phyloP scores from a whole-genome alignment of 192 early-diverging fungal species.

The Mortierella alpina region DNA sequence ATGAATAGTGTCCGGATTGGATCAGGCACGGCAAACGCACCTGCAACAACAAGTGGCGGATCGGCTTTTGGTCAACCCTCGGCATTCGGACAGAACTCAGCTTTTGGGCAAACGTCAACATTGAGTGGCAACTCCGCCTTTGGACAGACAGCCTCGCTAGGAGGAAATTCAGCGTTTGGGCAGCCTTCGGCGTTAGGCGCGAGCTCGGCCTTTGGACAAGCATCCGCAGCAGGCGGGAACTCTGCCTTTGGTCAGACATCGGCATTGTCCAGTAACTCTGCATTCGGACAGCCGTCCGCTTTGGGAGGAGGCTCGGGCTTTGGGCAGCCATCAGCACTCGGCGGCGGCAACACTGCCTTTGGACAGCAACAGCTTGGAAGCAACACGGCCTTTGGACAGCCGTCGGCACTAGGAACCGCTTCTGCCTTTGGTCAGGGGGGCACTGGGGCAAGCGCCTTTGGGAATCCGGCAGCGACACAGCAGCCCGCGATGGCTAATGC shows the following conservation, averaged over 20 bases:
- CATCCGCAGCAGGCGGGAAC: not conserved
- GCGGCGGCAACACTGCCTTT: constrained; percentile 13
- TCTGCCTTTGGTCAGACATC: constrained; percentile 44
- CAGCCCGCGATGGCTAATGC: not conserved
- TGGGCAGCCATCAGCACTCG: constrained; percentile 39
- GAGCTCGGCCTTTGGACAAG: constrained; percentile 35
- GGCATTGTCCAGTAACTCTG: constrained; percentile 27
- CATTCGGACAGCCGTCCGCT: constrained; percentile 36
- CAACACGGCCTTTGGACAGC: constrained; percentile 6
- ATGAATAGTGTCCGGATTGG: constrained; percentile 33
- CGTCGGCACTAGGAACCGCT: constrained; percentile 1
- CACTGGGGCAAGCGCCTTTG: constrained; percentile 1
- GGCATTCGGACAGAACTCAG: constrained; percentile 45
- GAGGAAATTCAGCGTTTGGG: constrained; percentile 29
- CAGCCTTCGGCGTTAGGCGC: constrained; percentile 22
- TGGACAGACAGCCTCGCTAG: constrained; percentile 11
- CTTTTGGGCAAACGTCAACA: constrained; percentile 34
- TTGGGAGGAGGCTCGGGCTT: constrained; percentile 20
- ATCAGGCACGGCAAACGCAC: not conserved
- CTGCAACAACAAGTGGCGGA: not conserved
- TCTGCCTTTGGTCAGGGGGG: not conserved
- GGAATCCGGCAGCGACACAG: not conserved
- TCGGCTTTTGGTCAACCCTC: constrained; percentile 15
- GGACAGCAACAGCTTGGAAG: not conserved
- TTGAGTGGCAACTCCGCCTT: constrained; percentile 7